Percentiles rank a stretch among this genome's conserved stretches.
Conservation (phyloP, 129 eudicot genomes). For the Smallanthus sonchifolius region DNA sequence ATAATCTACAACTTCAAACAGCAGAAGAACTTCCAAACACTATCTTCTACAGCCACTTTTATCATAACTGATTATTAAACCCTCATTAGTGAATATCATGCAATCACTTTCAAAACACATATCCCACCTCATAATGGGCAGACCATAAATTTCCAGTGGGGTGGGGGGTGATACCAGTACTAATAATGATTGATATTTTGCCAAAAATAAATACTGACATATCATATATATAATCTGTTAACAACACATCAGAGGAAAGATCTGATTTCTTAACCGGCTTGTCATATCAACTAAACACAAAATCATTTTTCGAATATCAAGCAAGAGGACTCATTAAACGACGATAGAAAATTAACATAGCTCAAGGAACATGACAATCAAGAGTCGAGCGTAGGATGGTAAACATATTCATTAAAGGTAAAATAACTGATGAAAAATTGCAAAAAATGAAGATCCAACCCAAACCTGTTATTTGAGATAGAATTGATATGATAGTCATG, state of each 20-base stretch:
- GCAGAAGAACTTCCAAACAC: not conserved
- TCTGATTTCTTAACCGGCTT: constrained; percentile 1
- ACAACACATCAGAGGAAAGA: not conserved
- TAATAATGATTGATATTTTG: not conserved
- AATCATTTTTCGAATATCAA: not conserved
- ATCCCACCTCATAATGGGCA: not conserved
- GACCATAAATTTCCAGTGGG: not conserved
- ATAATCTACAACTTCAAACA: not conserved
- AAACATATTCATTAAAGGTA: not conserved
- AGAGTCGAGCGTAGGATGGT: not conserved
- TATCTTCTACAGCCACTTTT: not conserved
- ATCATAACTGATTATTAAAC: not conserved
- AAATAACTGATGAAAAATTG: not conserved
- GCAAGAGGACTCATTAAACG: not conserved
- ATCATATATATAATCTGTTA: not conserved
- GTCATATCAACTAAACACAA: not conserved
- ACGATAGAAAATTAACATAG: not conserved
- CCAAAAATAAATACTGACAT: not conserved
- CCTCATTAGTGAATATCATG: not conserved
- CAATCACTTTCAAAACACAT: not conserved
- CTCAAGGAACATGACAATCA: constrained; percentile 1
- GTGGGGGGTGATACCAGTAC: not conserved
- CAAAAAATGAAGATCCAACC: not conserved
- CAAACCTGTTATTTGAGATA: constrained; percentile 84
- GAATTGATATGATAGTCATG: constrained; percentile 98